Base-by-base conservation (phyloP, 169 alveolate genomes). In the Cryptosporidium felis region DNA sequence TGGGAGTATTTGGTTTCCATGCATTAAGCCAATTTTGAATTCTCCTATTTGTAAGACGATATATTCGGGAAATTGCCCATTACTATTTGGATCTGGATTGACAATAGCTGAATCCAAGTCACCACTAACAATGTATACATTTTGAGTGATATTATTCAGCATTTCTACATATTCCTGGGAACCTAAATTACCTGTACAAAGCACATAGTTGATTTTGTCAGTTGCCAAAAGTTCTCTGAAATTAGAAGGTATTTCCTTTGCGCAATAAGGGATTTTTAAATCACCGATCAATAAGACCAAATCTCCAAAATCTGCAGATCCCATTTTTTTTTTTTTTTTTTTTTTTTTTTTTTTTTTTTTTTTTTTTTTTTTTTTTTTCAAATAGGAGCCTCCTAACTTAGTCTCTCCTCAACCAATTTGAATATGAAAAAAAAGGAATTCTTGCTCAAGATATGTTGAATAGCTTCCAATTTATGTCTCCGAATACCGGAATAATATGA, bases 1-100 rank as follows among this genome's bases (percentile, higher is more conserved):
- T 10, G 99, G 99, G 21, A 95, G 91, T 4, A 95, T 91, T 89
- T 96, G 94, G 80, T 96, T 97, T n/a, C 99, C 99, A 90, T 96
- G 99, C 40, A 96, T 93, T 63, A 96, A 61, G 32, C 97, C 97
- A 21, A 96, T 94, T 82, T 94, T 96, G 89, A 95, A 94, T 79
- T 94, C 95, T 14, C 98, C 98, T 21, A 96, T 93, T 26, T 90
- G 88, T n/a, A 96, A 93, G 4, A 93, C 93, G 65, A 94, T 94
- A 41, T 89, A 89, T 51, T 96, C 99, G 2, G 97, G 97, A 42
- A 94, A 85, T 14, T 63, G 79, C 49, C 80, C 80, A 60, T 60
- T 60, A 51, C 80, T 62, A 23, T 62, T 65, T 18, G 80, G 81
- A 42, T 62, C 79, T 30, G 80, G 56, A 45, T 49, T 46, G 18